Evolutionary conservation across 2,329 filamentous ascomycete species (phyloP).

Genomic region (Zymoseptoria pseudotritici): DNA sequence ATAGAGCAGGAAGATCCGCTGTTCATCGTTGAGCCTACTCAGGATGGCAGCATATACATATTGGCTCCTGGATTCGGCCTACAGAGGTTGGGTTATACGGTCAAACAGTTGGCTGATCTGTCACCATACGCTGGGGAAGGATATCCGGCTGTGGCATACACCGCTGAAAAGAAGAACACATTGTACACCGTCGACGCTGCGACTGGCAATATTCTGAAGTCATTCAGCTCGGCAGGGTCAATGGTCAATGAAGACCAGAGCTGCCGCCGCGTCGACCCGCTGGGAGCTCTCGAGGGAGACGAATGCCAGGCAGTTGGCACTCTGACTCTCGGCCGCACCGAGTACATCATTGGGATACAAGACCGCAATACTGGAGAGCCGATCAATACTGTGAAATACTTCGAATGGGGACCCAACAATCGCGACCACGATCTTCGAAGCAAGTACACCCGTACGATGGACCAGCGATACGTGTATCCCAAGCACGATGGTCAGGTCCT

Average conservation of each 20-base stretch:
- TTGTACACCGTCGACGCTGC: slow-evolving; percentile 83
- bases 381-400: slow-evolving; percentile 84
- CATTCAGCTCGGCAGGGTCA: slow-evolving; percentile 70
- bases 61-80: slow-evolving; percentile 65
- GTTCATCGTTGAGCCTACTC: slow-evolving; percentile 90
- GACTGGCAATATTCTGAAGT: slow-evolving; percentile 73
- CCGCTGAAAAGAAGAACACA: slow-evolving; percentile 81
- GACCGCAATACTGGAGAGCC: slow-evolving; percentile 63
- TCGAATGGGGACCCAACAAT: slow-evolving; percentile 91
- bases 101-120: slow-evolving; percentile 76
- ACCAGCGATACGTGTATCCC: slow-evolving; percentile 82
- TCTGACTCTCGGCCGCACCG: slow-evolving; percentile 74
- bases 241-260: slow-evolving; percentile 61
- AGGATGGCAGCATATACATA: slow-evolving; percentile 79
- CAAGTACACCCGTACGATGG: slow-evolving; percentile 71
- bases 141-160: slow-evolving; percentile 76
- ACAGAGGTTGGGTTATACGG: slow-evolving; percentile 61
- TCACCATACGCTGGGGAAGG: slow-evolving; percentile 64
- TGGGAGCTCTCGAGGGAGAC: slow-evolving; percentile 48
- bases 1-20: slow-evolving; percentile 73
- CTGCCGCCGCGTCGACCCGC: slow-evolving; percentile 62
- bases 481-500: slow-evolving; percentile 78
- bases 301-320: slow-evolving; percentile 76
- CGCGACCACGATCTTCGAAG: slow-evolving; percentile 78
- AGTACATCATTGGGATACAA: slow-evolving; percentile 84